These are phyloP conservation scores for Pseudogymnoascus sp. DNA, from an alignment of 2,329 filamentous ascomycete genomes.

Conservation along the genomic window DNA sequence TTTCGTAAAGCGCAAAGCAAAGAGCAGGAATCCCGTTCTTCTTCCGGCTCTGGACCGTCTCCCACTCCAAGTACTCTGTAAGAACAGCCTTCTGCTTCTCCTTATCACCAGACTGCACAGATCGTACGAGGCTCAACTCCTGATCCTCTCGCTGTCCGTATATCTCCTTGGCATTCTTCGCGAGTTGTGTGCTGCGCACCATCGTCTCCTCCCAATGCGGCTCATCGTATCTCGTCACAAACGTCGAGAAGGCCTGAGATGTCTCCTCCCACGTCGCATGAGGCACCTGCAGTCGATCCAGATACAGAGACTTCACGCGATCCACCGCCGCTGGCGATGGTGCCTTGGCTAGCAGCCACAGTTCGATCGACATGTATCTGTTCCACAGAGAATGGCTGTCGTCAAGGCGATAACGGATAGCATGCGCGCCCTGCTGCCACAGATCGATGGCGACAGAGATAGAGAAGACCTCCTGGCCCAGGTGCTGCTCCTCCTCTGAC, in stretches of 20 bases:
- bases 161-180: constrained; percentile 53
- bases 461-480: constrained; percentile 64
- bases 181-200: constrained; percentile 55
- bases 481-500: constrained; percentile 57
- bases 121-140: constrained; percentile 57
- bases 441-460: constrained; percentile 57
- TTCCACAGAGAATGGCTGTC: constrained; percentile 77
- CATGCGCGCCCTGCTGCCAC: constrained; percentile 63
- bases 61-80: constrained; percentile 76
- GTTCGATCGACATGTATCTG: constrained; percentile 63
- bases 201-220: constrained; percentile 66
- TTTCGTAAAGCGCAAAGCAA: constrained; percentile 63
- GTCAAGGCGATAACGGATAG: constrained; percentile 63
- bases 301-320: constrained; percentile 60
- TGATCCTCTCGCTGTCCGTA: constrained; percentile 57
- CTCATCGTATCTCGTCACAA: constrained; percentile 63
- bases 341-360: constrained; percentile 54
- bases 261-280: constrained; percentile 70
- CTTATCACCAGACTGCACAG: constrained; percentile 45
- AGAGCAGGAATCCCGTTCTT: constrained; percentile 43
- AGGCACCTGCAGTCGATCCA: constrained; percentile 61
- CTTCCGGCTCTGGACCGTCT: constrained; percentile 54
- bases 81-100: constrained; percentile 44
- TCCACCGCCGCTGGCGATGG: constrained; percentile 48
- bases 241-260: constrained; percentile 64